Evolutionary conservation across 495 filamentous ascomycete genomes (phyloP).

Genomic region (Chaetomidium leptoderma): DNA sequence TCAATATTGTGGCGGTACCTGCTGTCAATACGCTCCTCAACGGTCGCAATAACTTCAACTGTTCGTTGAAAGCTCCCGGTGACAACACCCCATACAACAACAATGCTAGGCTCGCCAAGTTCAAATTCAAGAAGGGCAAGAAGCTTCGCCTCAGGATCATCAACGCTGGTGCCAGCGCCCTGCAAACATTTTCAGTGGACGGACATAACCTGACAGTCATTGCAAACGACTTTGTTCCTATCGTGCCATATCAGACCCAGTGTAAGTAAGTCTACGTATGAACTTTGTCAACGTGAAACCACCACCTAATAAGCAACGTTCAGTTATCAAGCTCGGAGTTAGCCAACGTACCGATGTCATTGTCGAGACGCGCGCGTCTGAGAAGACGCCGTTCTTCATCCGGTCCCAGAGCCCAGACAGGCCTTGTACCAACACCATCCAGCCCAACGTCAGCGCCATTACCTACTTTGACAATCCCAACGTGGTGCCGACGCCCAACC

Average conservation of each 20-base stretch:
- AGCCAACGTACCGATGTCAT: neutral
- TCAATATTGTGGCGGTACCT: constrained; percentile 26
- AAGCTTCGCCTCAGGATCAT: constrained; percentile 50
- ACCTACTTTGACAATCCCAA: neutral
- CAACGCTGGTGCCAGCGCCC: constrained; percentile 41
- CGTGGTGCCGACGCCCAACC: neutral
- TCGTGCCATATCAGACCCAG: constrained; percentile 41
- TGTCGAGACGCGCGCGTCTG: neutral
- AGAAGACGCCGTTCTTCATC: neutral
- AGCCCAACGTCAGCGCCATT: neutral
- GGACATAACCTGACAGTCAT: constrained; percentile 48
- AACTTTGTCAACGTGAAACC: neutral
- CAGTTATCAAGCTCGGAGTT: neutral
- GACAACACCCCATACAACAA: neutral
- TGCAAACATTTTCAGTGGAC: constrained; percentile 38
- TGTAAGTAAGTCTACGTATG: neutral
- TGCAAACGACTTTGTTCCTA: constrained; percentile 44
- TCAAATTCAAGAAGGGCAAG: constrained; percentile 18
- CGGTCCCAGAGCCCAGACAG: neutral
- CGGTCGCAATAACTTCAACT: constrained; percentile 22
- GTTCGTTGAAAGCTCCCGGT: neutral
- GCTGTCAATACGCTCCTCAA: constrained; percentile 28
- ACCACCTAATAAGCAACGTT: neutral
- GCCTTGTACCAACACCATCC: neutral
- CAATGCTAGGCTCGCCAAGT: neutral